phyloP scores from a whole-genome alignment of 2,329 filamentous ascomycete species.

The Akanthomyces lecanii region DNA sequence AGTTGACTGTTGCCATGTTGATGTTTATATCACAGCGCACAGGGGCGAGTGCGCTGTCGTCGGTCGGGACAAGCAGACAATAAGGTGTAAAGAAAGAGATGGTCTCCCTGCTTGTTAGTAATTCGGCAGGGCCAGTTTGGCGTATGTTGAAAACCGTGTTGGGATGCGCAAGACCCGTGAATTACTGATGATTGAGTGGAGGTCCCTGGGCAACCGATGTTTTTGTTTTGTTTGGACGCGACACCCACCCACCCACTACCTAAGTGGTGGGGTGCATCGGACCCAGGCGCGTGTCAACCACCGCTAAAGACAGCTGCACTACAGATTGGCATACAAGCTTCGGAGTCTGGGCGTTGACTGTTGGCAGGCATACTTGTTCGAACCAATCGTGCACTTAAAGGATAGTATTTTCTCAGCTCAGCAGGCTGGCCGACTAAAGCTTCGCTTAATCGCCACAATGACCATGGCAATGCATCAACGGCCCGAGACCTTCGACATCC shows the following conservation, averaged over 20 bases:
- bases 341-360: neutral
- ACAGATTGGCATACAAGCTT: neutral
- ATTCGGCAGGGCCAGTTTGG: neutral
- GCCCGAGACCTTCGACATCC: constrained; percentile 42
- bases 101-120: neutral
- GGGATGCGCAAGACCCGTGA: constrained; percentile 1
- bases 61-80: constrained; percentile 3
- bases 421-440: neutral
- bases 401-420: constrained; percentile 17
- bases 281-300: constrained; percentile 8
- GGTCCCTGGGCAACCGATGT: constrained; percentile 26
- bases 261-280: constrained; percentile 7
- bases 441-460: constrained; percentile 21
- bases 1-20: constrained; percentile 71
- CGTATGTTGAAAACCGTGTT: neutral
- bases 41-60: constrained; percentile 19
- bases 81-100: neutral
- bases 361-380: neutral
- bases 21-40: constrained; percentile 24
- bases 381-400: neutral
- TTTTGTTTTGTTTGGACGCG: constrained; percentile 26
- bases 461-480: constrained; percentile 23
- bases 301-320: neutral
- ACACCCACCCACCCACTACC: constrained; percentile 6
- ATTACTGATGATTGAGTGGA: constrained; percentile 15